Evolutionary conservation across 495 filamentous ascomycete genomes (phyloP).

Genomic region (Xylaria longipes): DNA sequence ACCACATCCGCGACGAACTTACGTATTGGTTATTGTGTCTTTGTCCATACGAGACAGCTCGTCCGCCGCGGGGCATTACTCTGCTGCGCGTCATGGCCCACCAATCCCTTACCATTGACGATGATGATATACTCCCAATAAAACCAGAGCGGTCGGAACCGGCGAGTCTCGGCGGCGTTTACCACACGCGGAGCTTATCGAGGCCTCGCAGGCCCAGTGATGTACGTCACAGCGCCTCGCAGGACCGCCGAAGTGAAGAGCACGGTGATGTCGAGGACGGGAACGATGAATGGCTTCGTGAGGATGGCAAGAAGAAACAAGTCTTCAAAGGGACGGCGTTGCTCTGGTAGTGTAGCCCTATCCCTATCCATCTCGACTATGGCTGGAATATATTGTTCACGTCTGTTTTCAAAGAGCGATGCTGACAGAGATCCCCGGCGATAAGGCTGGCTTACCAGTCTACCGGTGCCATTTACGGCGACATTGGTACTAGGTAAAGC

Average conservation of each 20-base stretch:
- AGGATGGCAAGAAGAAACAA: conserved; percentile 49
- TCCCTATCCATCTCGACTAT: not conserved
- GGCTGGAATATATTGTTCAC: not conserved
- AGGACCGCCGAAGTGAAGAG: conserved; percentile 33
- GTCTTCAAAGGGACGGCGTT: conserved; percentile 51
- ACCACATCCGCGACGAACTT: not conserved
- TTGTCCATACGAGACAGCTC: not conserved
- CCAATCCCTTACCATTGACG: conserved; percentile 33
- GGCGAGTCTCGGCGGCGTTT: conserved; percentile 43
- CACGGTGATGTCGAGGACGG: conserved; percentile 45
- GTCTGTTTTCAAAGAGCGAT: not conserved
- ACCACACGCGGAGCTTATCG: conserved; percentile 46
- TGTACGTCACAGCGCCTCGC: conserved; percentile 36
- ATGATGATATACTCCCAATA: conserved; percentile 31
- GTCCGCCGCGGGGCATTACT: not conserved
- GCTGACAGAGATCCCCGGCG: conserved; percentile 34
- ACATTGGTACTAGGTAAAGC: conserved; percentile 69
- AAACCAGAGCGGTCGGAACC: conserved; percentile 28
- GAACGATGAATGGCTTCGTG: conserved; percentile 44
- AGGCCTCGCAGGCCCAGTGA: conserved; percentile 32
- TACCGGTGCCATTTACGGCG: conserved; percentile 76
- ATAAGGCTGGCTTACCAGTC: conserved; percentile 68
- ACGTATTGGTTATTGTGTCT: conserved; percentile 8
- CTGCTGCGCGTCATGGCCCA: conserved; percentile 9
- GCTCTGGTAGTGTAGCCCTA: conserved; percentile 44